Evolutionary conservation across 139 green algal species (phyloP).

Genomic region (Picocystis salinarum): DNA sequence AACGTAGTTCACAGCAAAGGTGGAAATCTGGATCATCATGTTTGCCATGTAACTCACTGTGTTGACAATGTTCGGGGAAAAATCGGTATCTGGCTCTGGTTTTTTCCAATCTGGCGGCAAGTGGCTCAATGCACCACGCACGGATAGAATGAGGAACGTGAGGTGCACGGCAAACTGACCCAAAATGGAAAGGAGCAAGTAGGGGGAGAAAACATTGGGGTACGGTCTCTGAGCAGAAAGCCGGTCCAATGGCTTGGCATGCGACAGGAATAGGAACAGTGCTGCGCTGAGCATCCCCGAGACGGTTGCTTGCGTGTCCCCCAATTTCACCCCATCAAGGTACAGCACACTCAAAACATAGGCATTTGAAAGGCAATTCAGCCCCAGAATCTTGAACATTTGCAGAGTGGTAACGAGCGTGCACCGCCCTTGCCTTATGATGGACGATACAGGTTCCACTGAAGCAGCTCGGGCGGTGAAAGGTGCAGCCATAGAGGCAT

Average conservation of each 20-base stretch:
- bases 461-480: conserved; percentile 67
- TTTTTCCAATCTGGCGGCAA: conserved; percentile 29
- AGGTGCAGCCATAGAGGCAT: conserved; percentile 71
- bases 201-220: conserved; percentile 71
- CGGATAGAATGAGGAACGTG: conserved; percentile 33
- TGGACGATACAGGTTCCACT: conserved; percentile 61
- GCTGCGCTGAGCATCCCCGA: conserved; percentile 33
- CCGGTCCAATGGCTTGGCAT: conserved; percentile 55
- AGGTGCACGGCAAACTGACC: conserved; percentile 77
- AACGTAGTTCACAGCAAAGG: conserved; percentile 91
- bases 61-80: conserved; percentile 95
- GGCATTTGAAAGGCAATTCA: conserved; percentile 80
- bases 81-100: conserved; percentile 47
- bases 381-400: conserved; percentile 99
- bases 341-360: conserved; percentile 86
- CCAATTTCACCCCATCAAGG: conserved; percentile 47
- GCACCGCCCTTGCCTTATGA: conserved; percentile 75
- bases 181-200: conserved; percentile 80
- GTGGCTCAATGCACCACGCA: neutral
- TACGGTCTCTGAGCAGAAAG: conserved; percentile 72
- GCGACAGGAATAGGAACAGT: conserved; percentile 90
- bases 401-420: conserved; percentile 80
- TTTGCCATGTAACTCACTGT: conserved; percentile 84
- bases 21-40: conserved; percentile 67
- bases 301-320: conserved; percentile 30